Evolutionary conservation across 2,329 filamentous ascomycete genomes (phyloP).

Genomic region (Ophiostoma angusticollis): DNA sequence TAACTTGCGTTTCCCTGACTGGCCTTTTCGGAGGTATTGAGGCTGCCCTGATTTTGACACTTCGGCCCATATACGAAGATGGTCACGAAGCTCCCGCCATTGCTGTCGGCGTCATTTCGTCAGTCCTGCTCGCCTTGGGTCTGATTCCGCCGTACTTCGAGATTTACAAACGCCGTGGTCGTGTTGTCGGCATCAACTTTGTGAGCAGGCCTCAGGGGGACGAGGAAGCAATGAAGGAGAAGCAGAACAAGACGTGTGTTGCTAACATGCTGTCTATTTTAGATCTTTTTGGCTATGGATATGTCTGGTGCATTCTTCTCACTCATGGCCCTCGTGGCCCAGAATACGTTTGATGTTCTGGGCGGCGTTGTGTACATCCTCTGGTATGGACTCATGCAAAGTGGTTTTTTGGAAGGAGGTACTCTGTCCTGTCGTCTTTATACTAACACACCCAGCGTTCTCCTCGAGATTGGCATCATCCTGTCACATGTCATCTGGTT

Average conservation of each 20-base stretch:
- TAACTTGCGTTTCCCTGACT: conserved; percentile 27
- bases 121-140: conserved; percentile 42
- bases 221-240: no score
- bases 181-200: conserved; percentile 48
- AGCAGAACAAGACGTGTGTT: no score
- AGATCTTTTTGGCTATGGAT: conserved; percentile 46
- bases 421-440: neutral
- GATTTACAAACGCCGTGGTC: conserved; percentile 46
- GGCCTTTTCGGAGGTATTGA: conserved; percentile 39
- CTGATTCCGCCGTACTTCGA: conserved; percentile 49
- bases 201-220: no score
- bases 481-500: conserved; percentile 46
- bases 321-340: conserved; percentile 47
- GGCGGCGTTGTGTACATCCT: conserved; percentile 48
- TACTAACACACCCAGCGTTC: conserved; percentile 27
- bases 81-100: conserved; percentile 42
- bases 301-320: conserved; percentile 50
- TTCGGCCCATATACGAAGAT: conserved; percentile 41
- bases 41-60: conserved; percentile 40
- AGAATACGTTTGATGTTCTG: conserved; percentile 47
- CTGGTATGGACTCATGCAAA: no score
- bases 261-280: neutral
- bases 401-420: no score
- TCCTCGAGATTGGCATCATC: conserved; percentile 49
- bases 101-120: conserved; percentile 44